These are phyloP conservation scores for Clitopilus passeckerianus DNA, from an alignment of 768 basidiomycete species.

Conservation along the genomic window DNA sequence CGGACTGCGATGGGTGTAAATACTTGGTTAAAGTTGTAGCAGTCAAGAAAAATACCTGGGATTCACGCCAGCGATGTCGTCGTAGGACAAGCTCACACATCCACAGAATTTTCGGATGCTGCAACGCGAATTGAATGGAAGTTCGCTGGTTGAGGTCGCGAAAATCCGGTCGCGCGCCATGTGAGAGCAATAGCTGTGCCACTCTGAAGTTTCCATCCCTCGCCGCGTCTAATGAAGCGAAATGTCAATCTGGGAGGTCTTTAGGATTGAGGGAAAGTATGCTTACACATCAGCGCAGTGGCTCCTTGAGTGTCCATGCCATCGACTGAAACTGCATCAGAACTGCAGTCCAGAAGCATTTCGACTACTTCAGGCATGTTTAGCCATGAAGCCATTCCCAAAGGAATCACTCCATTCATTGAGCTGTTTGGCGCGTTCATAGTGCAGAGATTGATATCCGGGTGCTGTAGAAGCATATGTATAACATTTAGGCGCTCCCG, in stretches of 20 bases:
- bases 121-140: constrained; percentile 62
- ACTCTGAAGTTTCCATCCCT: constrained; percentile 68
- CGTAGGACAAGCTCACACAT: constrained; percentile 65
- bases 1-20: constrained; percentile 23
- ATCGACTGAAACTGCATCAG: constrained; percentile 62
- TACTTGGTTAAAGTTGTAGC: constrained; percentile 5
- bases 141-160: constrained; percentile 70
- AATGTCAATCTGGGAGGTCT: background rate
- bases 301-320: constrained; percentile 72
- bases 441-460: constrained; percentile 59
- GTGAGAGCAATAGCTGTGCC: constrained; percentile 61
- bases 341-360: constrained; percentile 58
- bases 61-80: constrained; percentile 54
- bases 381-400: constrained; percentile 78
- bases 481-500: constrained; percentile 53
- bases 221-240: constrained; percentile 52
- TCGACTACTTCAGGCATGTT: constrained; percentile 58
- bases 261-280: constrained; percentile 2
- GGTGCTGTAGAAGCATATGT: constrained; percentile 47
- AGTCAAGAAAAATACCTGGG: constrained; percentile 37
- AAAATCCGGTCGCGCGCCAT: constrained; percentile 70
- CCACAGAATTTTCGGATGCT: constrained; percentile 63
- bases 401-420: constrained; percentile 70
- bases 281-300: constrained; percentile 81
- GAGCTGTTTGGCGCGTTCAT: constrained; percentile 70